Percentiles rank a stretch among this genome's conserved stretches.
phyloP scores from a whole-genome alignment of 345 rosid species.

The Citrus mangshanensis region DNA sequence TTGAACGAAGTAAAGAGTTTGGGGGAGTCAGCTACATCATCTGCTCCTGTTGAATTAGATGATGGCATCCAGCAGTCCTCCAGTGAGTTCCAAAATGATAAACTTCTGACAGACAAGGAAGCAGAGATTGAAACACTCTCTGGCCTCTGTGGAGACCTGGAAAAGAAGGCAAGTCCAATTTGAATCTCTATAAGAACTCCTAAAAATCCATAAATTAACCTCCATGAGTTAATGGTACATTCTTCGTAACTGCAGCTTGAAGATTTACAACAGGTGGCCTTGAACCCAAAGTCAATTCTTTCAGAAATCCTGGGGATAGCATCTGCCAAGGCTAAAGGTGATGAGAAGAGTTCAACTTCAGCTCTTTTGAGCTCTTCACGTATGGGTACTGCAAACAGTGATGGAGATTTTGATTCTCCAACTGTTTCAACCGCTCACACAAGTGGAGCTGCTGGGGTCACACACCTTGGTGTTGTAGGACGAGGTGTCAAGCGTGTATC shows the following conservation, averaged over 20 bases:
- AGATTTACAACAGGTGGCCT: constrained; percentile 70
- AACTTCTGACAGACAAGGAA: constrained; percentile 54
- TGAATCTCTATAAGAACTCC: not conserved
- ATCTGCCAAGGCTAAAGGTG: constrained; percentile 42
- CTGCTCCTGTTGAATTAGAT: constrained; percentile 48
- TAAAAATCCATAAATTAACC: not conserved
- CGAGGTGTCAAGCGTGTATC: constrained; percentile 89
- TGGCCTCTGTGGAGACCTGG: constrained; percentile 74
- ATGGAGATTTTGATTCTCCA: constrained; percentile 56
- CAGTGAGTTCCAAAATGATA: constrained; percentile 39
- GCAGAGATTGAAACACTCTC: constrained; percentile 65
- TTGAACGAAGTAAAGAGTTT: constrained; percentile 49
- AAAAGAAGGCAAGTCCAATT: constrained; percentile 66
- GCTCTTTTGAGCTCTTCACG: constrained; percentile 53
- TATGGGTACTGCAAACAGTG: constrained; percentile 42
- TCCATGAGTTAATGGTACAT: constrained; percentile 3
- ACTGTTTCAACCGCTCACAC: constrained; percentile 80
- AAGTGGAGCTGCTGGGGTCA: constrained; percentile 57
- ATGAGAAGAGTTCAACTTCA: constrained; percentile 38
- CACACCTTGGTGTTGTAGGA: constrained; percentile 86
- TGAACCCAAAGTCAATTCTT: constrained; percentile 66
- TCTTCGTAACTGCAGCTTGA: constrained; percentile 62
- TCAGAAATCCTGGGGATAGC: constrained; percentile 71
- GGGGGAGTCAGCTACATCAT: constrained; percentile 43
- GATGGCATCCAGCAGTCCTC: constrained; percentile 59